Evolutionary conservation across 2,329 filamentous ascomycete genomes (phyloP).

Genomic region (Emergomyces orientalis): DNA sequence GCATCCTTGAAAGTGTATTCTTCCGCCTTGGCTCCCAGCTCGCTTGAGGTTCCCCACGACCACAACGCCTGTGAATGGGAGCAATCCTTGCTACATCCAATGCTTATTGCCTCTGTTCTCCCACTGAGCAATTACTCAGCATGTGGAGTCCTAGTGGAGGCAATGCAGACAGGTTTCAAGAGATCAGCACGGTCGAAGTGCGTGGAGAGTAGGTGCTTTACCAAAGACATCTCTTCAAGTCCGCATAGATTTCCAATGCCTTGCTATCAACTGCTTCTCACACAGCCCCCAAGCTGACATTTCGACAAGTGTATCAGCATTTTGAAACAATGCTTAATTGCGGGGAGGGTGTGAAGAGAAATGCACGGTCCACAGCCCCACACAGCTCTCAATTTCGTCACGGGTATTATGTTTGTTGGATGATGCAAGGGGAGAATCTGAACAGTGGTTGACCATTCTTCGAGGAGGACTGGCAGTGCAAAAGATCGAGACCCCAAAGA

Average conservation of each 20-base stretch:
- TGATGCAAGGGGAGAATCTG: neutral
- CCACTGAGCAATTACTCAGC: neutral
- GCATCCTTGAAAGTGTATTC: neutral
- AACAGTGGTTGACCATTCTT: neutral
- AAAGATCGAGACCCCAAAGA: neutral
- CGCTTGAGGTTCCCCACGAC: neutral
- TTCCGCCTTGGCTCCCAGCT: neutral
- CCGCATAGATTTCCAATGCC: neutral
- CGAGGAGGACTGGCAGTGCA: neutral
- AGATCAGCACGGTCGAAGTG: neutral
- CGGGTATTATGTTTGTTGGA: neutral
- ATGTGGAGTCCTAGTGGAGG: neutral
- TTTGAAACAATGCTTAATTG: conserved; percentile 1
- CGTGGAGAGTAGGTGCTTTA: neutral
- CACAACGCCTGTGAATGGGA: neutral
- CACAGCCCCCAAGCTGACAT: conserved; percentile 2
- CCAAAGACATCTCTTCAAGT: neutral
- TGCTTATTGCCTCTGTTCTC: neutral
- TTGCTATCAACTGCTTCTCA: neutral
- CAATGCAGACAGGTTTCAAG: neutral
- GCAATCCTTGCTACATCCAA: neutral
- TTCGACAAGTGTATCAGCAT: neutral
- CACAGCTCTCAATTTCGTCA: neutral
- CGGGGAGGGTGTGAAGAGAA: neutral
- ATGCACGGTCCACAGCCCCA: conserved; percentile 2